Percentiles rank a stretch among this genome's conserved stretches.
These are phyloP conservation scores for Sporobolomyces phaffii DNA, from an alignment of 768 basidiomycete species.

Conservation along the genomic window DNA sequence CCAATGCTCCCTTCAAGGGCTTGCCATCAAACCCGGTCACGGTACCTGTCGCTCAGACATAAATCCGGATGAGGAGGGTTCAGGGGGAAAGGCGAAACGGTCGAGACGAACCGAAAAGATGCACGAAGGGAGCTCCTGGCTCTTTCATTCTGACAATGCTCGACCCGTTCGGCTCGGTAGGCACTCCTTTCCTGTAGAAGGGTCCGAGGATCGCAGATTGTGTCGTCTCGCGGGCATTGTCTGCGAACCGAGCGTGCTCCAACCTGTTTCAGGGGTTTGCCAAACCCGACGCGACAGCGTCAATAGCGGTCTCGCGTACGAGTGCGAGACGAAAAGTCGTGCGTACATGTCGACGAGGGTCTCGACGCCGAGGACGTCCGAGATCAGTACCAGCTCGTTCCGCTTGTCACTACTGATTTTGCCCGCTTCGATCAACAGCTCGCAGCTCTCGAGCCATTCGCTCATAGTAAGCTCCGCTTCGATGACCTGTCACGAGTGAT, in stretches of 20 bases:
- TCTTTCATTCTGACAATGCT: slow-evolving; percentile 37
- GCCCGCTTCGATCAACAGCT: slow-evolving; percentile 40
- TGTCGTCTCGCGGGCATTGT: slow-evolving; percentile 21
- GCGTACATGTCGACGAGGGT: slow-evolving; percentile 38
- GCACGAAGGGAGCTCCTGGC: slow-evolving; percentile 23
- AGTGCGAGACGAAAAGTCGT: not conserved
- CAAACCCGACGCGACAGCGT: too few species aligned
- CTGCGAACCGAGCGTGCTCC: slow-evolving; percentile 22
- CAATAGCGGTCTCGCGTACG: too few species aligned
- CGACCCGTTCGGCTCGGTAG: slow-evolving; percentile 35
- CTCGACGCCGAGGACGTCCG: slow-evolving; percentile 42
- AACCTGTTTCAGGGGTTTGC: slow-evolving; percentile 15
- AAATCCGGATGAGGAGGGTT: too few species aligned
- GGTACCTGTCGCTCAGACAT: not conserved
- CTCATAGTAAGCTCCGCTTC: slow-evolving; percentile 39
- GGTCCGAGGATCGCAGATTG: slow-evolving; percentile 41
- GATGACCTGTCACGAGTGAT: slow-evolving; percentile 8
- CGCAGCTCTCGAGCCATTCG: slow-evolving; percentile 41
- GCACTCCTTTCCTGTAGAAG: slow-evolving; percentile 39
- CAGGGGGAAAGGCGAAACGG: too few species aligned
- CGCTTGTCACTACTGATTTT: slow-evolving; percentile 33
- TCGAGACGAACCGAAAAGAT: slow-evolving; percentile 33
- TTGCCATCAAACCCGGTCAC: slow-evolving; percentile 31
- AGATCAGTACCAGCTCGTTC: slow-evolving; percentile 42
- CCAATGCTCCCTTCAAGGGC: slow-evolving; percentile 38